phyloP scores from a whole-genome alignment of 73 alveolate species.

The Tetrahymena elliotti region DNA sequence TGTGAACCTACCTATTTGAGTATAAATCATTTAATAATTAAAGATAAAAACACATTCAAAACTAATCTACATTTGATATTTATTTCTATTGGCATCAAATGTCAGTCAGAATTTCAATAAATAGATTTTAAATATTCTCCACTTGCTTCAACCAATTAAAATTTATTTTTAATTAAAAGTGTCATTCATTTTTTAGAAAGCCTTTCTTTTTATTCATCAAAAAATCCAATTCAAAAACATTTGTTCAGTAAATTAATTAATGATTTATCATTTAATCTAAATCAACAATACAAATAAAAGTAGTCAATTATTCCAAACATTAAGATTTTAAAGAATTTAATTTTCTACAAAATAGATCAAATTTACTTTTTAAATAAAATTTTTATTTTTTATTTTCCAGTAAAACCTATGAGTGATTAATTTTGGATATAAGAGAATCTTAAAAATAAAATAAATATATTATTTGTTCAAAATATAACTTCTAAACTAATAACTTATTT shows the following conservation, averaged over 20 bases:
- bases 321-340: too few species aligned
- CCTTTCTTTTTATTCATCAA: background rate
- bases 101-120: background rate
- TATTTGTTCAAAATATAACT: too few species aligned
- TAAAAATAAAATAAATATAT: too few species aligned
- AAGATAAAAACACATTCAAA: background rate
- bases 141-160: background rate
- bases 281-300: background rate
- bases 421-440: too few species aligned
- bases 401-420: too few species aligned
- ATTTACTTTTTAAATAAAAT: too few species aligned
- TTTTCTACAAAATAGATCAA: too few species aligned
- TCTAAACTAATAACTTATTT: too few species aligned
- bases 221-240: background rate
- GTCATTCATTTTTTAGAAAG: background rate
- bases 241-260: background rate
- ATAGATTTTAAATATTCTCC: background rate
- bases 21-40: background rate
- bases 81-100: background rate
- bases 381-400: too few species aligned
- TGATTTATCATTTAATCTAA: background rate
- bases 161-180: background rate
- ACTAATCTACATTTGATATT: background rate
- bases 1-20: background rate
- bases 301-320: background rate